A percentile compares a stretch with the other conserved stretches of the same genome.
Evolutionary conservation across 192 early-diverging fungal species (phyloP).

Genomic region (Dimargaris verticillata): DNA sequence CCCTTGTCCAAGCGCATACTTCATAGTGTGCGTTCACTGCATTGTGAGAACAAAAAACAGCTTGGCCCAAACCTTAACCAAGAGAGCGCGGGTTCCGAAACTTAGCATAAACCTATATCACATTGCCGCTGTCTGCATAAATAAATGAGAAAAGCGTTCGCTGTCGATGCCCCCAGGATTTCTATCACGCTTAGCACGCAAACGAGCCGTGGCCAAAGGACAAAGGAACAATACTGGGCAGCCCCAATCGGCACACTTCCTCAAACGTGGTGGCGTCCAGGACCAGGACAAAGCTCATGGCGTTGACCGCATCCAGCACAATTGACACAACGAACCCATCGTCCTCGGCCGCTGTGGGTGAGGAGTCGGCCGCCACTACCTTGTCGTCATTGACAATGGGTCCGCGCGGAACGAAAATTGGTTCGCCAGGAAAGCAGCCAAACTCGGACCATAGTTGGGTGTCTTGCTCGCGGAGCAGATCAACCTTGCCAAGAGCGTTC

Average conservation of each 20-base stretch:
- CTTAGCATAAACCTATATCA: too few species aligned
- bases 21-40: too few species aligned
- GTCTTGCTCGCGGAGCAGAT: slow-evolving; percentile 22
- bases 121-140: too few species aligned
- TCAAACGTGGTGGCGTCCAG: slow-evolving; percentile 51
- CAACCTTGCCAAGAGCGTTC: slow-evolving; percentile 37
- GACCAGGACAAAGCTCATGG: slow-evolving; percentile 49
- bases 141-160: too few species aligned
- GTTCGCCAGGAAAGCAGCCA: slow-evolving; percentile 62
- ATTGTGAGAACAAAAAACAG: too few species aligned
- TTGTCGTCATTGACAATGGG: not conserved
- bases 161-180: too few species aligned
- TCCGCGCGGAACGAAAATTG: slow-evolving; percentile 52
- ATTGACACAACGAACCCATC: slow-evolving; percentile 58
- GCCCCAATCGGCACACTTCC: slow-evolving; percentile 45
- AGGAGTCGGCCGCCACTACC: not conserved
- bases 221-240: slow-evolving; percentile 46
- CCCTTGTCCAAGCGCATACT: too few species aligned
- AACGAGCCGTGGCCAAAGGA: slow-evolving; percentile 55
- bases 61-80: too few species aligned
- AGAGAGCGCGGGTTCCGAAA: too few species aligned
- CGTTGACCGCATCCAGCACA: slow-evolving; percentile 48
- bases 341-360: slow-evolving; percentile 36
- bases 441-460: slow-evolving; percentile 30
- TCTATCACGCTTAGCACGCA: too few species aligned